Conservation (phyloP, 2,329 filamentous ascomycete species). For the Botryotinia narcissicola region DNA sequence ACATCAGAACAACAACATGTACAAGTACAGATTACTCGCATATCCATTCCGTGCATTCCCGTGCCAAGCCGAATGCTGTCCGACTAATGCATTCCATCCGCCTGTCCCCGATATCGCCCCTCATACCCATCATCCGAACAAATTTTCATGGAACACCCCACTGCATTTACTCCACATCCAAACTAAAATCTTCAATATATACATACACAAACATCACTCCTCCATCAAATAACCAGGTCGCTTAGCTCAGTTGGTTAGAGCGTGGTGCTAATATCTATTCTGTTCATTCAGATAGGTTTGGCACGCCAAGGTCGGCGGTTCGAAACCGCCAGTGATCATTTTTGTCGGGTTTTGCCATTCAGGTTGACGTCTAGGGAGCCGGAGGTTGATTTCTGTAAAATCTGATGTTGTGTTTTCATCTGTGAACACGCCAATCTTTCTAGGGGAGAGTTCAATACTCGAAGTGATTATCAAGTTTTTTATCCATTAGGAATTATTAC, state of each 20-base stretch:
- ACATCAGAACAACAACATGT: background rate
- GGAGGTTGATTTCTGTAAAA: no score
- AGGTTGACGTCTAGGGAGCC: rapidly evolving
- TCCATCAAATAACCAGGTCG: background rate
- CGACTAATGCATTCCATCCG: background rate
- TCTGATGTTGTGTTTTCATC: background rate
- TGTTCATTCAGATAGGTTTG: background rate
- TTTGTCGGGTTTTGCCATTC: background rate
- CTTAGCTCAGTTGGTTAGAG: conserved; percentile 15
- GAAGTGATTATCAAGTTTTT: background rate
- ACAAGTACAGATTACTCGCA: no score
- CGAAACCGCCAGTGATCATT: background rate
- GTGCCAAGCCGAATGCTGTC: no score
- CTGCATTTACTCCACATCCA: background rate
- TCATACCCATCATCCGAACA: background rate
- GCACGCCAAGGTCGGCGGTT: conserved; percentile 7
- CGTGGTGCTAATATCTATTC: conserved; percentile 4
- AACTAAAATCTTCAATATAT: rapidly evolving
- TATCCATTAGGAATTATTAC: background rate
- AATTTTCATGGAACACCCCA: background rate
- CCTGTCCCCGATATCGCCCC: background rate
- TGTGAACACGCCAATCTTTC: background rate
- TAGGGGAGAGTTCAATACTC: background rate
- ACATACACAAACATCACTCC: rapidly evolving
- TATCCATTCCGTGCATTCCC: background rate